Conservation (phyloP, 805 yeast genomes). For the Candida caryicola region DNA sequence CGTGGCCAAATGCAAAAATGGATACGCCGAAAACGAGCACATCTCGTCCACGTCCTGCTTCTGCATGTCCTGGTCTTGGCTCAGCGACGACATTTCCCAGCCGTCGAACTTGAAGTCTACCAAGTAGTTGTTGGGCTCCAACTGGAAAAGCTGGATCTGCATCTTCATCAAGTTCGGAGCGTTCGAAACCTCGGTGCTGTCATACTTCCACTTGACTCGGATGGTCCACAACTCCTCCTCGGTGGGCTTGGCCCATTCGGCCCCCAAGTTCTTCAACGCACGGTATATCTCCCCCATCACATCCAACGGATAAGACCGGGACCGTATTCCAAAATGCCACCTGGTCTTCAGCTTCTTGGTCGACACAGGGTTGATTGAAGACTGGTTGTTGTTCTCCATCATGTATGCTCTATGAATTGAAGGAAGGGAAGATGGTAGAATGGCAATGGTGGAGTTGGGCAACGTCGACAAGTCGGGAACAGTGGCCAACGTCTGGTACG, state of each 20-base stretch:
- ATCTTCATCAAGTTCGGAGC: slow-evolving; percentile 86
- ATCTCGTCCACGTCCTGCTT: slow-evolving; percentile 59
- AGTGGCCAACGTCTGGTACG: slow-evolving; percentile 46
- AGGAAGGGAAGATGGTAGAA: slow-evolving; percentile 90
- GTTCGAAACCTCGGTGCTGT: slow-evolving; percentile 26
- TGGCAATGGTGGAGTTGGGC: slow-evolving; percentile 82
- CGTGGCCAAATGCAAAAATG: slow-evolving; percentile 90
- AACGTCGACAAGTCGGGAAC: slow-evolving; percentile 48
- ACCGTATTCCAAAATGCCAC: slow-evolving; percentile 98
- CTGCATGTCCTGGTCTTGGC: slow-evolving; percentile 19
- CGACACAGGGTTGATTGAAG: slow-evolving; percentile 49
- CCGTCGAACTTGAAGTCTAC: slow-evolving; percentile 98
- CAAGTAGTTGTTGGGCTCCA: slow-evolving; percentile 92
- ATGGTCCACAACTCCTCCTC: slow-evolving; percentile 97
- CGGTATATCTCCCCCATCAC: slow-evolving; percentile 98
- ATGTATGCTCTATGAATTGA: slow-evolving; percentile 91
- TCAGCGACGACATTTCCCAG: slow-evolving; percentile 63
- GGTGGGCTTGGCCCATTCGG: slow-evolving; percentile 95
- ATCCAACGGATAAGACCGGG: slow-evolving; percentile 93
- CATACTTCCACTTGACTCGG: slow-evolving; percentile 87
- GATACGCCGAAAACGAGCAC: slow-evolving; percentile 92
- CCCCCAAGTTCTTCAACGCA: slow-evolving; percentile 89
- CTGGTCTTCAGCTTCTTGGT: slow-evolving; percentile 87
- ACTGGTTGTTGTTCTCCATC: slow-evolving; percentile 49
- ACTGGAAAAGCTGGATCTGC: slow-evolving; percentile 93